phyloP scores from a whole-genome alignment of 768 basidiomycete species.

The Postia placenta region DNA sequence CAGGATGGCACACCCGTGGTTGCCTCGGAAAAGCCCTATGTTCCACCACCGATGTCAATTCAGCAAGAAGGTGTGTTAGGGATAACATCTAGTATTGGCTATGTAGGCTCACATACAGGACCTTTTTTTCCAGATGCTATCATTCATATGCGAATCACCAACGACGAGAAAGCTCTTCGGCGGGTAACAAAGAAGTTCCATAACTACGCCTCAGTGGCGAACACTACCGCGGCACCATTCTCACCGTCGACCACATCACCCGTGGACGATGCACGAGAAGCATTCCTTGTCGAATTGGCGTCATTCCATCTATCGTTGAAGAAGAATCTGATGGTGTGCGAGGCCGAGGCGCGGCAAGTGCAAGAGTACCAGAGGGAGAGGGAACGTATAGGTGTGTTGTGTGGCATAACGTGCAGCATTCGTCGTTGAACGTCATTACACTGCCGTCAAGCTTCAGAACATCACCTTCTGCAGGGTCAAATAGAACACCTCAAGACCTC shows the following conservation, averaged over 20 bases:
- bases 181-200: constrained; percentile 81
- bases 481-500: constrained; percentile 74
- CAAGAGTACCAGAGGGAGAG: constrained; percentile 76
- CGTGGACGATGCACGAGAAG: constrained; percentile 70
- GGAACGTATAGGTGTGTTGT: constrained; percentile 60
- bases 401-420: background rate
- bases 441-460: constrained; percentile 54
- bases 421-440: constrained; percentile 8
- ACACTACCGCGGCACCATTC: constrained; percentile 33
- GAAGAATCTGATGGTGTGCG: constrained; percentile 79
- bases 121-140: constrained; percentile 51
- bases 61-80: constrained; percentile 24
- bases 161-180: constrained; percentile 74
- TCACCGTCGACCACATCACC: constrained; percentile 22
- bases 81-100: background rate
- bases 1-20: background rate
- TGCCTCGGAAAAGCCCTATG: constrained; percentile 6
- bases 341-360: constrained; percentile 81
- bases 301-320: constrained; percentile 70
- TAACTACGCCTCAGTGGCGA: constrained; percentile 55
- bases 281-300: constrained; percentile 71
- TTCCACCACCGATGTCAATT: constrained; percentile 16
- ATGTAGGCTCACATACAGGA: background rate
- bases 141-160: constrained; percentile 74
- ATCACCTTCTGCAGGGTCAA: constrained; percentile 56